Percentiles rank a stretch among this genome's conserved stretches.
Conservation (phyloP, 176 grass and related monocot species). For the Rhynchospora breviuscula region DNA sequence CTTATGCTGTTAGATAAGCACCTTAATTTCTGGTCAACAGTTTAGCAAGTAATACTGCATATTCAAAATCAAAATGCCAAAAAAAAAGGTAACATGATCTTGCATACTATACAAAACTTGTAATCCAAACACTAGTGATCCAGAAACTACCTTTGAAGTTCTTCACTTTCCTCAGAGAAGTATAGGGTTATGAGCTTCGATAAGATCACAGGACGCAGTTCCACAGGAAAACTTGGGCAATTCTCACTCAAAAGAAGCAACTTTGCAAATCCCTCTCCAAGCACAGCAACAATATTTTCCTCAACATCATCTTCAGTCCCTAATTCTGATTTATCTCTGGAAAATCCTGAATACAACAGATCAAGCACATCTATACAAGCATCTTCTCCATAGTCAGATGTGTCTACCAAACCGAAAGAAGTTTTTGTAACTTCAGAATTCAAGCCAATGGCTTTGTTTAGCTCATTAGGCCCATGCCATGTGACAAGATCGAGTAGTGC, state of each 20-base stretch:
- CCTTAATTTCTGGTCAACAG: slow-evolving; percentile 1
- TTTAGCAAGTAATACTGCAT: background rate
- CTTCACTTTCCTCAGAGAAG: slow-evolving; percentile 64
- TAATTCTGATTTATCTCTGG: slow-evolving; percentile 49
- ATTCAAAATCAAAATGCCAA: background rate
- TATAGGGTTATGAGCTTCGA: slow-evolving; percentile 56
- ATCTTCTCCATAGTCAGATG: slow-evolving; percentile 56
- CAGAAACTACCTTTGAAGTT: slow-evolving; percentile 64
- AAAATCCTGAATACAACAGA: slow-evolving; percentile 67
- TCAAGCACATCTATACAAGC: slow-evolving; percentile 57
- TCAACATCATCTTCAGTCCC: slow-evolving; percentile 55
- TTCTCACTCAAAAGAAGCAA: slow-evolving; percentile 71
- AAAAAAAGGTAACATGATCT: background rate
- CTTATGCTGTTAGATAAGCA: background rate
- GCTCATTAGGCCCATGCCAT: slow-evolving; percentile 75
- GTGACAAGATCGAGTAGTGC: slow-evolving; percentile 74
- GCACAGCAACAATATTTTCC: slow-evolving; percentile 57
- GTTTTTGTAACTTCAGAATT: slow-evolving; percentile 39
- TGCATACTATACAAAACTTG: background rate
- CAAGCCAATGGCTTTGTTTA: slow-evolving; percentile 62
- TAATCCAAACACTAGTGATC: background rate
- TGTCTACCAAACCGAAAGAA: slow-evolving; percentile 44
- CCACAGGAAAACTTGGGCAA: slow-evolving; percentile 54
- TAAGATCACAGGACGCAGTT: slow-evolving; percentile 61
- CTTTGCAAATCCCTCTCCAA: slow-evolving; percentile 94